These are phyloP conservation scores for Lentinus tigrinus DNA, from an alignment of 768 basidiomycete genomes.

Conservation along the genomic window DNA sequence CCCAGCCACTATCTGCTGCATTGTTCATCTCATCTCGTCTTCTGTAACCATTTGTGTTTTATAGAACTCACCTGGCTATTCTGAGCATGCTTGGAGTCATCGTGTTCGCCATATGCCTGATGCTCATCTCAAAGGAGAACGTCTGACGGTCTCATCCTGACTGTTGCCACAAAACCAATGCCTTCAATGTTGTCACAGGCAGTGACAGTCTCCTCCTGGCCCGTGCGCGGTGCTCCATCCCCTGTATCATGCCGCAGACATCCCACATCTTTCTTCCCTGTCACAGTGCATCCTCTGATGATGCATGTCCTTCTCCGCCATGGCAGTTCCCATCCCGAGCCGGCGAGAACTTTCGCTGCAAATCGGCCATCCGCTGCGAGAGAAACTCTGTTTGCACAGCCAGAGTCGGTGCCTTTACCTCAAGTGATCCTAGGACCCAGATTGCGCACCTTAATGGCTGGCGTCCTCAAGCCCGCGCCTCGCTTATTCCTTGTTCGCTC, in stretches of 20 bases:
- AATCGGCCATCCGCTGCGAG: background rate
- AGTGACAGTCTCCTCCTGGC: background rate
- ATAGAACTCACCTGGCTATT: slow-evolving; percentile 29
- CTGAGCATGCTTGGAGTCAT: slow-evolving; percentile 24
- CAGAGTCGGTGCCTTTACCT: background rate
- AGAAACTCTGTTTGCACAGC: background rate
- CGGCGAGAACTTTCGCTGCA: slow-evolving; percentile 4
- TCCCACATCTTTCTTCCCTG: slow-evolving; percentile 15
- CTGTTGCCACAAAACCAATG: background rate
- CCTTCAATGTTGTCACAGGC: background rate
- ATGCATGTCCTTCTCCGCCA: slow-evolving; percentile 1
- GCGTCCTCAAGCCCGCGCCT: background rate
- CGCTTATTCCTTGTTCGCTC: background rate
- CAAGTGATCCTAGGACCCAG: background rate
- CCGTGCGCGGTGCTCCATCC: background rate
- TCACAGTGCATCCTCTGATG: slow-evolving; percentile 9
- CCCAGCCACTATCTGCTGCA: background rate
- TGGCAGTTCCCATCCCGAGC: slow-evolving; percentile 12
- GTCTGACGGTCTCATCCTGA: slow-evolving; percentile 3
- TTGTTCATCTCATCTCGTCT: background rate
- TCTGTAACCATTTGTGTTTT: background rate
- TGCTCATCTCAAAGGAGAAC: slow-evolving; percentile 15
- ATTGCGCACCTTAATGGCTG: background rate
- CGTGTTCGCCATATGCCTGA: slow-evolving; percentile 28
- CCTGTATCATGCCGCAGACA: slow-evolving; percentile 8